Conservation (phyloP, 768 basidiomycete species). For the Auricularia auricula-judae region DNA sequence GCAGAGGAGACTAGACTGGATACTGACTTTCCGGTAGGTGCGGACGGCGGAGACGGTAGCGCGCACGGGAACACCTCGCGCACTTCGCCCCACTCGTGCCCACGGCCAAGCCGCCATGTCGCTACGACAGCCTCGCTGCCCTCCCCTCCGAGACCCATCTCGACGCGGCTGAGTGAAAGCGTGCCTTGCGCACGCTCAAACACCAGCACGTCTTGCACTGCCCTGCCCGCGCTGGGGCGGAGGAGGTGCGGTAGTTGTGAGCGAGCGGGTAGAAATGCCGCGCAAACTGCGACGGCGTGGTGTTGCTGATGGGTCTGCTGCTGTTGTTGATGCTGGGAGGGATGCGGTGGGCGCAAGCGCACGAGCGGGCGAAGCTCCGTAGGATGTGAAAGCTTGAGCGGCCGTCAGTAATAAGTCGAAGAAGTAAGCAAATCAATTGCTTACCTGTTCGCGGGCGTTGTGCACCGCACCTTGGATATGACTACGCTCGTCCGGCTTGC, state of each 20-base stretch:
- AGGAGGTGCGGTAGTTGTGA: slow-evolving; percentile 2
- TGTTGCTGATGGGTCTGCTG: not conserved
- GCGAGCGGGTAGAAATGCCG: not conserved
- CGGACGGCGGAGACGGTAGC: not conserved
- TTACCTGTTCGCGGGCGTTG: slow-evolving; percentile 41
- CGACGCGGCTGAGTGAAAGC: slow-evolving; percentile 44
- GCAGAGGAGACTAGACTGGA: not conserved
- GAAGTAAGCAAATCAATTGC: slow-evolving; percentile 7
- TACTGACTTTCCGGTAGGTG: not conserved
- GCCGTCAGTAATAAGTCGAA: no score
- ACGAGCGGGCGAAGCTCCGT: slow-evolving; percentile 42
- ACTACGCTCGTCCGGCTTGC: slow-evolving; percentile 48
- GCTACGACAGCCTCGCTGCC: slow-evolving; percentile 27
- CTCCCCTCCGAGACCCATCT: not conserved
- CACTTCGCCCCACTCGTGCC: slow-evolving; percentile 43
- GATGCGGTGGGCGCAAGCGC: slow-evolving; percentile 33
- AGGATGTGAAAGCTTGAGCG: no score
- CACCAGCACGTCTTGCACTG: slow-evolving; percentile 56
- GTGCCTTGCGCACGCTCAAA: slow-evolving; percentile 52
- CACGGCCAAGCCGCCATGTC: slow-evolving; percentile 52
- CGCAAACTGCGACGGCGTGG: not conserved
- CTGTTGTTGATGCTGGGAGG: slow-evolving; percentile 8
- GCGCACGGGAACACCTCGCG: slow-evolving; percentile 20
- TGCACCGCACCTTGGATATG: slow-evolving; percentile 48
- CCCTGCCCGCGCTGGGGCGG: slow-evolving; percentile 16